Percentiles rank a stretch among this genome's conserved stretches.
These are phyloP conservation scores for Dothideomycetes sp. DNA, from an alignment of 2,329 filamentous ascomycete genomes.

Conservation along the genomic window DNA sequence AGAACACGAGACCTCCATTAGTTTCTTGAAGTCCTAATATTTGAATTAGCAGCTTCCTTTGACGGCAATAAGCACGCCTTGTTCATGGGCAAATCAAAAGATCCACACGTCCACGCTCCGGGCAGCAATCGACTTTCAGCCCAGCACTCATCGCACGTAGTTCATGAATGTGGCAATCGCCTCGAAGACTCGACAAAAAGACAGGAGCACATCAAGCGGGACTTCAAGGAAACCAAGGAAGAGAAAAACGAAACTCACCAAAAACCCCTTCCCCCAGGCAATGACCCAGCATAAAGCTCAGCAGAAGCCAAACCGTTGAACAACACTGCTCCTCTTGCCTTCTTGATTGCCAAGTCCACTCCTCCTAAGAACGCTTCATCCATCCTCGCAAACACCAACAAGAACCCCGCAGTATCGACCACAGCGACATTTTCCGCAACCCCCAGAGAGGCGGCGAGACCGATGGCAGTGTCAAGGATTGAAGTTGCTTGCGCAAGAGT, in stretches of 20 bases:
- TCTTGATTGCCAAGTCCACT: constrained; percentile 19
- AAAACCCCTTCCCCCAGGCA: constrained; percentile 13
- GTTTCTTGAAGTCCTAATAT: constrained; percentile 17
- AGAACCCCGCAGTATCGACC: constrained; percentile 15
- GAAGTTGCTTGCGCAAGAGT: not conserved
- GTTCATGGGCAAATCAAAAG: too few species aligned
- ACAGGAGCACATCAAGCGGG: not conserved
- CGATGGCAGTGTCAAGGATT: not conserved
- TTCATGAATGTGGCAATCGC: not conserved
- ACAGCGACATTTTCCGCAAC: constrained; percentile 13
- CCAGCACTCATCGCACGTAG: too few species aligned
- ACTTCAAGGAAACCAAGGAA: not conserved
- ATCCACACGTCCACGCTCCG: too few species aligned
- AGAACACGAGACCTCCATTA: constrained; percentile 19
- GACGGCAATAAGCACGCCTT: too few species aligned
- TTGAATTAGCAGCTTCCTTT: too few species aligned
- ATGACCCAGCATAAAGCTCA: constrained; percentile 15
- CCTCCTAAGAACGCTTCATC: constrained; percentile 18
- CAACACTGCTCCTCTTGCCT: constrained; percentile 17
- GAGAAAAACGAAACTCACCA: too few species aligned
- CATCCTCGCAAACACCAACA: constrained; percentile 20
- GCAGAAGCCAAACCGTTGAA: constrained; percentile 19
- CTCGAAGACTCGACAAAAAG: too few species aligned
- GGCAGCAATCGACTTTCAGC: too few species aligned
- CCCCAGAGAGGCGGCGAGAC: constrained; percentile 11